A percentile compares a stretch with the other conserved stretches of the same genome.
Evolutionary conservation across 2,329 filamentous ascomycete species (phyloP).

Genomic region (Penicillium griseofulvum): DNA sequence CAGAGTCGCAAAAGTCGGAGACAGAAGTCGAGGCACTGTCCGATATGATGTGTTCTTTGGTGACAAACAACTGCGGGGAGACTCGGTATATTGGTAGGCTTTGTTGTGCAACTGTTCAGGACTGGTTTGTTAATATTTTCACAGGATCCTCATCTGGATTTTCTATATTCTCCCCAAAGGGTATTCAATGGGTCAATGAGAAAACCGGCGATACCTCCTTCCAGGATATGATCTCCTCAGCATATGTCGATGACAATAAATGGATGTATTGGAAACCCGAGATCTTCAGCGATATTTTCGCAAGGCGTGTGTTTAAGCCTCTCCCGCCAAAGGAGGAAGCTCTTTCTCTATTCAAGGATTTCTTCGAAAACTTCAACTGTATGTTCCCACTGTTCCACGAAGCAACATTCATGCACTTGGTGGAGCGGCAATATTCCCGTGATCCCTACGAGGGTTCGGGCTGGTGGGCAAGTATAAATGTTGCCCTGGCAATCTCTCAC

Average conservation of each 20-base stretch:
- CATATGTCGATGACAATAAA: conserved; percentile 89
- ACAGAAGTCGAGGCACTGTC: conserved; percentile 83
- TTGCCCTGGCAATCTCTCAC: conserved; percentile 89
- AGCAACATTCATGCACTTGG: conserved; percentile 96
- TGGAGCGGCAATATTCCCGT: conserved; percentile 87
- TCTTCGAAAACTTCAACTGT: conserved; percentile 98
- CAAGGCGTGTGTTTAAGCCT: conserved; percentile 75
- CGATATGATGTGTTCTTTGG: conserved; percentile 98
- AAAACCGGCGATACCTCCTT: conserved; percentile 96
- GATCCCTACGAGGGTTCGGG: conserved; percentile 93
- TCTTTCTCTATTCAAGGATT: conserved; percentile 83
- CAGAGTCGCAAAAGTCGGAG: conserved; percentile 54
- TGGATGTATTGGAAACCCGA: conserved; percentile 99
- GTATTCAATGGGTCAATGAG: conserved; percentile 96
- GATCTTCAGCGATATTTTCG: conserved; percentile 89
- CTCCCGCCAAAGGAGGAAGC: conserved; percentile 85
- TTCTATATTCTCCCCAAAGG: conserved; percentile 97
- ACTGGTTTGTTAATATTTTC: not conserved
- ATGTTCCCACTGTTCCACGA: conserved; percentile 98
- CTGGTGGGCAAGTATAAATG: conserved; percentile 98
- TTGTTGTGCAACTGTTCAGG: not conserved
- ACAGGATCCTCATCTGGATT: conserved; percentile 92
- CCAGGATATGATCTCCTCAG: conserved; percentile 87
- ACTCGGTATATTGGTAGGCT: conserved; percentile 85
- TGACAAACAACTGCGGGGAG: conserved; percentile 92